These are phyloP conservation scores for Geranium rotundifolium DNA, from an alignment of 345 rosid genomes.

Conservation along the genomic window DNA sequence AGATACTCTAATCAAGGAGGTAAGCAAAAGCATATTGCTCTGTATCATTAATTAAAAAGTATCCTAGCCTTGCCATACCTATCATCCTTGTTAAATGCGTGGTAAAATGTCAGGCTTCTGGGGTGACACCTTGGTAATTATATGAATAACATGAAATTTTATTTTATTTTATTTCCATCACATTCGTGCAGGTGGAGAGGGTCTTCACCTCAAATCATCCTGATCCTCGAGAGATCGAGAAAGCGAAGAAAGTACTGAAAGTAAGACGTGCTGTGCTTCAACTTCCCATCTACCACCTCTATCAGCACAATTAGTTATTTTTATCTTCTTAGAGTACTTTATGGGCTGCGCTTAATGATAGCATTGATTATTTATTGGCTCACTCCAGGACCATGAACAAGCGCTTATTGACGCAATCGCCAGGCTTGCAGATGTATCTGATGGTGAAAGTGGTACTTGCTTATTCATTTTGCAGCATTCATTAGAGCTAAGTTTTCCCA, in stretches of 20 bases:
- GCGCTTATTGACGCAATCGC: slow-evolving; percentile 63
- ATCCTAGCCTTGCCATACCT: too few species aligned
- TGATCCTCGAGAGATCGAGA: slow-evolving; percentile 69
- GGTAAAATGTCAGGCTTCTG: too few species aligned
- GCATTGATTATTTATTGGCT: background rate
- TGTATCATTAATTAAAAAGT: background rate
- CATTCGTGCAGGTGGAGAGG: slow-evolving; percentile 60
- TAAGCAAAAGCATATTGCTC: slow-evolving; percentile 19
- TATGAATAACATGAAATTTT: too few species aligned
- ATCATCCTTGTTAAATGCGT: too few species aligned
- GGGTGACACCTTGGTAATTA: too few species aligned
- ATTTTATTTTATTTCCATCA: background rate
- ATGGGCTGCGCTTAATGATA: background rate
- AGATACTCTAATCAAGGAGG: slow-evolving; percentile 61
- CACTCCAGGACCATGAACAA: slow-evolving; percentile 65
- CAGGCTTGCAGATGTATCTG: slow-evolving; percentile 60
- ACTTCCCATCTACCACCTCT: background rate
- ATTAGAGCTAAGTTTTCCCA: background rate
- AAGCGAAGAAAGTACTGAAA: slow-evolving; percentile 68
- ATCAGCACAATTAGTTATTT: background rate
- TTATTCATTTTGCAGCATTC: background rate
- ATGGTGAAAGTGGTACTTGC: slow-evolving; percentile 51
- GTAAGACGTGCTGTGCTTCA: slow-evolving; percentile 23
- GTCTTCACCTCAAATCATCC: slow-evolving; percentile 51
- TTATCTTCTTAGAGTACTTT: background rate